phyloP scores from a whole-genome alignment of 345 rosid genomes.

The Eucalyptus lansdowneana region DNA sequence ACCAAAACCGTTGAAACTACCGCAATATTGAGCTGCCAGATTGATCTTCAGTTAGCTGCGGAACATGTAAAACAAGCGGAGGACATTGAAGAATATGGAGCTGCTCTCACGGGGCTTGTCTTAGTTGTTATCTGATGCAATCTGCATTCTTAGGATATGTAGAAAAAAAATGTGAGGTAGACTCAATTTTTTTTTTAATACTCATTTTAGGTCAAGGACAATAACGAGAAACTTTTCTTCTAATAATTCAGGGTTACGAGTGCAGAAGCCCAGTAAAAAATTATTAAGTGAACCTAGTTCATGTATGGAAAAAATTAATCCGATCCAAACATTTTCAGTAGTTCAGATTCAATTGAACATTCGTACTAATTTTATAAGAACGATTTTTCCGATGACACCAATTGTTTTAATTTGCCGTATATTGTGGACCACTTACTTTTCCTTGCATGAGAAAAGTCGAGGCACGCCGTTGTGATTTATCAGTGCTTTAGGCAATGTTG shows the following conservation, averaged over 20 bases:
- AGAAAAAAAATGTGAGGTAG: not conserved
- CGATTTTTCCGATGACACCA: not conserved
- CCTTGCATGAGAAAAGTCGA: not conserved
- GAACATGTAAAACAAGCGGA: not conserved
- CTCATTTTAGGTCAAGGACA: not conserved
- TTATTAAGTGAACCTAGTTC: not conserved
- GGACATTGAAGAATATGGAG: not conserved
- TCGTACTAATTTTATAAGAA: not conserved
- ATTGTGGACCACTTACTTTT: not conserved
- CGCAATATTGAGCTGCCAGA: not conserved
- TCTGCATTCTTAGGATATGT: not conserved
- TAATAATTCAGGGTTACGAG: not conserved
- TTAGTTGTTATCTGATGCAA: not conserved
- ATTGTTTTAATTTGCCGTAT: not conserved
- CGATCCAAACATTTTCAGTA: not conserved
- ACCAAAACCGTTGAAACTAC: not conserved
- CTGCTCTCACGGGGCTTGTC: not conserved
- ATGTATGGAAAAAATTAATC: not conserved
- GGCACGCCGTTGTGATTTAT: not conserved
- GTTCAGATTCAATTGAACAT: not conserved
- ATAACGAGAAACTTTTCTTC: not conserved
- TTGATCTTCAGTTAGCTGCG: not conserved
- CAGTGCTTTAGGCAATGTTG: not conserved
- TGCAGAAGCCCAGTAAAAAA: not conserved
- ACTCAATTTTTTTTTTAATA: not conserved